Percentiles rank a stretch among this genome's conserved stretches.
Conservation (phyloP, 345 rosid genomes). For the Camelina sativa region DNA sequence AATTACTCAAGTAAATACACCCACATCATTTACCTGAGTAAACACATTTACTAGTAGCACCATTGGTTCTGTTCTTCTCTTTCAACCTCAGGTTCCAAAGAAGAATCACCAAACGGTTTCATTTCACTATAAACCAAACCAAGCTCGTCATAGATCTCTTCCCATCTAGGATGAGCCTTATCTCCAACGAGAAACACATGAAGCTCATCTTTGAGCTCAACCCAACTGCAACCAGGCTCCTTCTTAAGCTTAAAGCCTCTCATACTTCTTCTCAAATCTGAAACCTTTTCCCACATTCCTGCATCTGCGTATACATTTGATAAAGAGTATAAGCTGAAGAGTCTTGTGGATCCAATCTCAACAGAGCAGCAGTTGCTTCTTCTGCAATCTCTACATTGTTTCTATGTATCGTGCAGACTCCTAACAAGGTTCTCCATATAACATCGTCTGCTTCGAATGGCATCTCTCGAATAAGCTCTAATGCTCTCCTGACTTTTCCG, state of each 20-base stretch:
- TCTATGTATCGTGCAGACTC: slow-evolving; percentile 73
- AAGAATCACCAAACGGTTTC: slow-evolving; percentile 44
- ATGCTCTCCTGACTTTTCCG: slow-evolving; percentile 62
- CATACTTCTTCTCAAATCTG: slow-evolving; percentile 69
- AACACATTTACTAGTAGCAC: slow-evolving; percentile 4
- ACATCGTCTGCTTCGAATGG: slow-evolving; percentile 82
- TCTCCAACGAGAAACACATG: slow-evolving; percentile 73
- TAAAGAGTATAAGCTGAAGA: slow-evolving; percentile 79
- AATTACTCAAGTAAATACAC: neutral
- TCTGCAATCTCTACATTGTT: slow-evolving; percentile 77
- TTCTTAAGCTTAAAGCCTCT: slow-evolving; percentile 68
- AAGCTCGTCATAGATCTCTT: slow-evolving; percentile 66
- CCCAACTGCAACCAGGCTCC: slow-evolving; percentile 98
- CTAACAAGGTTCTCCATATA: slow-evolving; percentile 84
- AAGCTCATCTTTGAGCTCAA: slow-evolving; percentile 78
- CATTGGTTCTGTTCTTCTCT: slow-evolving; percentile 18
- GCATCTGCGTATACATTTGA: slow-evolving; percentile 88
- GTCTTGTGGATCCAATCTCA: slow-evolving; percentile 76
- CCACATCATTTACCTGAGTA: too few species aligned
- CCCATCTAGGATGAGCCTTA: slow-evolving; percentile 66
- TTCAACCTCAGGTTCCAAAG: slow-evolving; percentile 25
- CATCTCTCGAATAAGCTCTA: slow-evolving; percentile 66
- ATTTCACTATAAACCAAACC: slow-evolving; percentile 62
- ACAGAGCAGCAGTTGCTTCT: slow-evolving; percentile 57
- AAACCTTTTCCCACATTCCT: slow-evolving; percentile 86